These are phyloP conservation scores for Phytophthora hibernalis DNA, from an alignment of 352 stramenopile species.

Conservation along the genomic window DNA sequence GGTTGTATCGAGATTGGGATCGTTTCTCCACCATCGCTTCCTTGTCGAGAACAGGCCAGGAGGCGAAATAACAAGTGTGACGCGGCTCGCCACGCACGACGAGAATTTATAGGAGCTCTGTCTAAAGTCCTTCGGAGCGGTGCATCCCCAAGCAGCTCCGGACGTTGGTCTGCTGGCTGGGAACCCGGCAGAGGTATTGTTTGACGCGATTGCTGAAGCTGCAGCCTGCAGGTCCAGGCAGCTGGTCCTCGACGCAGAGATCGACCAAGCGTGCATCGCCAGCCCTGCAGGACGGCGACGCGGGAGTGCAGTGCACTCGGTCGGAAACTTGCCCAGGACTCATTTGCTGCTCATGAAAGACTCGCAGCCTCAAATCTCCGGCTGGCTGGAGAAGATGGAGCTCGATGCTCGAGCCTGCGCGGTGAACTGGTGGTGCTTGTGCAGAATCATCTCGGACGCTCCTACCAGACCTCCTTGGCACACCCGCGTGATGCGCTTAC, in stretches of 20 bases:
- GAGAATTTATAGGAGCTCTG: not conserved
- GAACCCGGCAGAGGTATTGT: too few species aligned
- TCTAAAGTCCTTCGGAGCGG: not conserved
- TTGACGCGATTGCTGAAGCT: too few species aligned
- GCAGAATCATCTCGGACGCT: slow-evolving; percentile 81
- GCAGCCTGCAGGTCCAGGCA: slow-evolving; percentile 15
- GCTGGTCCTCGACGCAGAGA: slow-evolving; percentile 20
- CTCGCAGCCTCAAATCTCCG: slow-evolving; percentile 22
- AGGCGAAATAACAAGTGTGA: slow-evolving; percentile 34
- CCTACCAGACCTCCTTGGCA: slow-evolving; percentile 84
- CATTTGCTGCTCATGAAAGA: slow-evolving; percentile 15
- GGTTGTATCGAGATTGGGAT: too few species aligned
- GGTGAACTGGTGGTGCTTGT: slow-evolving; percentile 85
- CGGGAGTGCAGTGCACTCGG: not conserved
- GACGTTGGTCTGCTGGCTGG: too few species aligned
- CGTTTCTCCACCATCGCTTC: too few species aligned
- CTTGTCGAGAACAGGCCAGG: slow-evolving; percentile 43
- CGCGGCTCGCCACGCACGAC: slow-evolving; percentile 21
- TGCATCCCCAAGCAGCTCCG: not conserved
- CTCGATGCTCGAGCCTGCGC: slow-evolving; percentile 69
- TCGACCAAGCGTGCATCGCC: slow-evolving; percentile 9
- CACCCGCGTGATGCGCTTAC: slow-evolving; percentile 83
- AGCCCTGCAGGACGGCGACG: too few species aligned
- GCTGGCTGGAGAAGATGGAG: slow-evolving; percentile 70
- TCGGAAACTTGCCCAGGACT: too few species aligned